phyloP scores from a whole-genome alignment of 2,329 filamentous ascomycete genomes.

The Aspergillus awamori region DNA sequence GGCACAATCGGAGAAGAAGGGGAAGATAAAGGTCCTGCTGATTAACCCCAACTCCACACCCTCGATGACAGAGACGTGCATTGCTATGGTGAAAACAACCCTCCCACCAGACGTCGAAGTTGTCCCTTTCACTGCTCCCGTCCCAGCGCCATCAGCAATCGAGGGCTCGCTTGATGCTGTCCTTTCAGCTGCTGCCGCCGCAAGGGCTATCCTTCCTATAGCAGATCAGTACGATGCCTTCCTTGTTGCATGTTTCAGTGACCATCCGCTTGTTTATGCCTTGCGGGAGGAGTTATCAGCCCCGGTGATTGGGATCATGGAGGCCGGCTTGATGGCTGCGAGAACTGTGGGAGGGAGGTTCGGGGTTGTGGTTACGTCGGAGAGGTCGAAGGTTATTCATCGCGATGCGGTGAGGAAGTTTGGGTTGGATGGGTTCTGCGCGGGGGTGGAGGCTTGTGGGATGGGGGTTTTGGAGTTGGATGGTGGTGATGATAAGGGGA shows the following conservation, averaged over 20 bases:
- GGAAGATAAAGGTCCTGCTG: conserved; percentile 43
- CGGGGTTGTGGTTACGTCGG: conserved; percentile 49
- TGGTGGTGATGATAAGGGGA: conserved; percentile 9
- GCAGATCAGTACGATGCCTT: conserved; percentile 51
- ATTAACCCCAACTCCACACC: conserved; percentile 54
- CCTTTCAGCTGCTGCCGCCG: conserved; percentile 53
- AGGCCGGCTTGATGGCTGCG: conserved; percentile 54
- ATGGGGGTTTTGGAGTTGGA: conserved; percentile 52
- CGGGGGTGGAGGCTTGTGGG: conserved; percentile 46
- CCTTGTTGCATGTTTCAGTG: conserved; percentile 54
- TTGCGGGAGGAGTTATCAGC: conserved; percentile 51
- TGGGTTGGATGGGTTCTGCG: conserved; percentile 47
- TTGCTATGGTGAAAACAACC: conserved; percentile 47
- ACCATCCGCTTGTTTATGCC: conserved; percentile 52
- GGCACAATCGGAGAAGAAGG: too few species aligned
- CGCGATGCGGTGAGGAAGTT: conserved; percentile 46
- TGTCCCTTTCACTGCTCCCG: conserved; percentile 54
- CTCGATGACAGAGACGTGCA: conserved; percentile 53
- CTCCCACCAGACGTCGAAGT: conserved; percentile 53
- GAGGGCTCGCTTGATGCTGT: conserved; percentile 55
- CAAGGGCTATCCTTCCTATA: conserved; percentile 46
- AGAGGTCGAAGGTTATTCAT: conserved; percentile 45
- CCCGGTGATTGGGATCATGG: conserved; percentile 56
- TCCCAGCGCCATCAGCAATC: conserved; percentile 54
- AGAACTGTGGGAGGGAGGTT: conserved; percentile 53